These are phyloP conservation scores for Mycena maculata DNA, from an alignment of 768 basidiomycete species.

Conservation along the genomic window DNA sequence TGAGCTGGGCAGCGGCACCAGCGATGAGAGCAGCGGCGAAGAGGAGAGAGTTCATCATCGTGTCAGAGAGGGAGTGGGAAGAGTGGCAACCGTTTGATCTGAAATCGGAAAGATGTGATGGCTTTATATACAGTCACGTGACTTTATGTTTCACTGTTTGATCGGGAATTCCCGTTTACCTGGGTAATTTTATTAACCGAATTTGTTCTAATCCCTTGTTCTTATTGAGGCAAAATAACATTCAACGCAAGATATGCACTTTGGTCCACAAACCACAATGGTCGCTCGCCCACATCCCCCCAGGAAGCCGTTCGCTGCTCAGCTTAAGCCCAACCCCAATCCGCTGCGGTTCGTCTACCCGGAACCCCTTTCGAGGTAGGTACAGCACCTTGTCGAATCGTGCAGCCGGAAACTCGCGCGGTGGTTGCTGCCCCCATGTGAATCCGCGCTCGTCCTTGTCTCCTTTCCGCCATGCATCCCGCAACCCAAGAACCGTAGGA, in stretches of 20 bases:
- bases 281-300: constrained; percentile 67
- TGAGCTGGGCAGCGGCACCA: constrained; percentile 60
- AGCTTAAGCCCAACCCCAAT: constrained; percentile 69
- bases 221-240: too few relatives aligned
- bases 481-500: constrained; percentile 58
- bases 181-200: too few relatives aligned
- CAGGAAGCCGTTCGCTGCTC: constrained; percentile 42
- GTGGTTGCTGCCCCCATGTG: constrained; percentile 80
- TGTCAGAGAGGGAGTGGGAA: constrained; percentile 42
- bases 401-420: constrained; percentile 56
- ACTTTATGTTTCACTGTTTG: too few relatives aligned
- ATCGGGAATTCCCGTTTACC: too few relatives aligned
- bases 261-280: constrained; percentile 70
- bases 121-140: too few relatives aligned
- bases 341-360: constrained; percentile 62
- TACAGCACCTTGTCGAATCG: constrained; percentile 78
- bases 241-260: constrained; percentile 42
- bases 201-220: too few relatives aligned
- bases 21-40: constrained; percentile 54
- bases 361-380: constrained; percentile 58
- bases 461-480: constrained; percentile 68
- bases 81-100: constrained; percentile 30
- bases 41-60: constrained; percentile 62
- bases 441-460: constrained; percentile 58
- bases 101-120: constrained; percentile 9